These are phyloP conservation scores for Diaporthe ampelina DNA, from an alignment of 2,329 filamentous ascomycete species.

Conservation along the genomic window DNA sequence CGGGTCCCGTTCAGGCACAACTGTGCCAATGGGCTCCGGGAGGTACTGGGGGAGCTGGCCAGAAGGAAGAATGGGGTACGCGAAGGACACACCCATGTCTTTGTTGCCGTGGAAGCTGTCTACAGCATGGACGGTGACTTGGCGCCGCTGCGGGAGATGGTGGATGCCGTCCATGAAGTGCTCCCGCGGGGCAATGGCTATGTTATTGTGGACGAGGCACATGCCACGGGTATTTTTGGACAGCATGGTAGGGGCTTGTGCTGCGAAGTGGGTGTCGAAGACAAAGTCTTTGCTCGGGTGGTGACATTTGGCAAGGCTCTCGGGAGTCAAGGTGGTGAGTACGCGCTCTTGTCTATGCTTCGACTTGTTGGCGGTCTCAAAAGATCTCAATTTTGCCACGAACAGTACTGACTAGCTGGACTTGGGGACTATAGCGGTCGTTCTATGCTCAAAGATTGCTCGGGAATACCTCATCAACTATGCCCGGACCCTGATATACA, in stretches of 20 bases:
- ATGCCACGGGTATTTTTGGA: constrained; percentile 74
- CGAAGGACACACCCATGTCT: constrained; percentile 65
- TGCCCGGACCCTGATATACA: constrained; percentile 81
- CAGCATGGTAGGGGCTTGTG: constrained; percentile 69
- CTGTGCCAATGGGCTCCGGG: constrained; percentile 50
- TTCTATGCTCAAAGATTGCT: constrained; percentile 72
- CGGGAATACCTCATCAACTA: constrained; percentile 81
- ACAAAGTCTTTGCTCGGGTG: constrained; percentile 17
- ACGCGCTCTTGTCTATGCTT: rapidly evolving
- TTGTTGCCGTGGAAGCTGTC: constrained; percentile 77
- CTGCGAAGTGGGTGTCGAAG: neutral
- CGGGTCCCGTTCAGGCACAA: constrained; percentile 71
- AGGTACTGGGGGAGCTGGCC: constrained; percentile 50
- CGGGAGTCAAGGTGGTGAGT: constrained; percentile 29
- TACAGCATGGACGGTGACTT: constrained; percentile 91
- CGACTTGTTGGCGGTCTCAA: neutral
- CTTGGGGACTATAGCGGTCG: constrained; percentile 55
- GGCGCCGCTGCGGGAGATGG: constrained; percentile 72
- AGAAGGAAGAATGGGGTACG: constrained; percentile 53
- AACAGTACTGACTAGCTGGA: neutral
- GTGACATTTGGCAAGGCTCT: constrained; percentile 18
- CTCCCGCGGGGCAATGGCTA: constrained; percentile 72
- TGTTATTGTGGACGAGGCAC: constrained; percentile 78
- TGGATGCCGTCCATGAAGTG: constrained; percentile 67
- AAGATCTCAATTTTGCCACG: neutral